Evolutionary conservation across 495 filamentous ascomycete genomes (phyloP).

Genomic region (Neurospora sp.): DNA sequence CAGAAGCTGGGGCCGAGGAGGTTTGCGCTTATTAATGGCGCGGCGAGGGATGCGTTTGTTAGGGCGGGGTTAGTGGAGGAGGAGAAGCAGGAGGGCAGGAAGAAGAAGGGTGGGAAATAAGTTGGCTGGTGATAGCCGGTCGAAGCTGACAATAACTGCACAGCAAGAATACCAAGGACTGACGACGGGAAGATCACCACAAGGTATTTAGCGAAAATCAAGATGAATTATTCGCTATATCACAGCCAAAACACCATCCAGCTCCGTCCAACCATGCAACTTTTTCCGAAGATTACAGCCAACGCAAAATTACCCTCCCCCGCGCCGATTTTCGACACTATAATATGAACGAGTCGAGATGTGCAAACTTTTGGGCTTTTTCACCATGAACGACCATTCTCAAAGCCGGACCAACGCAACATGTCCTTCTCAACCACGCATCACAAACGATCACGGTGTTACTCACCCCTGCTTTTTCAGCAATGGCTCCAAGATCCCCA

Average conservation of each 20-base stretch:
- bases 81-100: slow-evolving; percentile 37
- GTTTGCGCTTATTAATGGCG: slow-evolving; percentile 81
- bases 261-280: not conserved
- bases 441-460: not conserved
- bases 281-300: not conserved
- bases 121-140: not conserved
- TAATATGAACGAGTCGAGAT: not conserved
- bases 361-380: not conserved
- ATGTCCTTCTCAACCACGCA: not conserved
- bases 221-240: not conserved
- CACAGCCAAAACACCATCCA: not conserved
- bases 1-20: slow-evolving; percentile 76
- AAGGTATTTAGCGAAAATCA: not conserved
- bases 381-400: not conserved
- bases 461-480: slow-evolving; percentile 21
- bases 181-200: not conserved
- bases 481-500: slow-evolving; percentile 53
- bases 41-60: slow-evolving; percentile 76
- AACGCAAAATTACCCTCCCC: not conserved
- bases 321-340: not conserved
- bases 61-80: slow-evolving; percentile 59
- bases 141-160: not conserved
- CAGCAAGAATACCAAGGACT: not conserved
- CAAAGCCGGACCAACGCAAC: not conserved
- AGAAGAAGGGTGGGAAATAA: slow-evolving; percentile 39